These are phyloP conservation scores for Cryptococcus sp. DNA, from an alignment of 1,284 basidiomycete species.

Conservation along the genomic window DNA sequence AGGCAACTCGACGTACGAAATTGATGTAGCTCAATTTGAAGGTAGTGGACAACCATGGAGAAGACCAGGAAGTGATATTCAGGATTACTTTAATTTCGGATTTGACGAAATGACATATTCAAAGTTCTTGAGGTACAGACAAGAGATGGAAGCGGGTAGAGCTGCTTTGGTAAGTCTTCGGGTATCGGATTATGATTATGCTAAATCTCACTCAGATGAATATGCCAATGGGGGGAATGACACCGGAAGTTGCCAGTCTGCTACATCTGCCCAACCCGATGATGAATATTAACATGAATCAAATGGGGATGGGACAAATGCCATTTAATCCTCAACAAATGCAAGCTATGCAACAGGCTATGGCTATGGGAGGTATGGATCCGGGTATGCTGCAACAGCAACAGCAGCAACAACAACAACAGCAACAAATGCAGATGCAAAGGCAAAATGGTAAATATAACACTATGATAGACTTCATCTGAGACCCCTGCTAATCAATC, in stretches of 20 bases:
- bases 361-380: constrained; percentile 19
- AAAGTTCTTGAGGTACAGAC: constrained; percentile 78
- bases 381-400: constrained; percentile 6
- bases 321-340: constrained; percentile 26
- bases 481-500: no score
- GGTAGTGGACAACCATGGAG: constrained; percentile 81
- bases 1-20: constrained; percentile 78
- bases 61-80: constrained; percentile 83
- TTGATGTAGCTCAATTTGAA: constrained; percentile 74
- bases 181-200: background rate
- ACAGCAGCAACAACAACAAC: constrained; percentile 1
- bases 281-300: constrained; percentile 20
- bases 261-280: constrained; percentile 28
- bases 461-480: no score
- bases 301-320: constrained; percentile 14
- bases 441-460: background rate
- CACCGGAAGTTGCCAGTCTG: constrained; percentile 31
- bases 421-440: background rate
- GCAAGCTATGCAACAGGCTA: constrained; percentile 34
- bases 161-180: constrained; percentile 43
- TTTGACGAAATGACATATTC: constrained; percentile 97
- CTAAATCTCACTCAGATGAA: constrained; percentile 26
- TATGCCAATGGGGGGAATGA: constrained; percentile 28
- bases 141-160: constrained; percentile 65
- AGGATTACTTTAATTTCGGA: constrained; percentile 99